Percentiles rank a stretch among this genome's conserved stretches.
Conservation (phyloP, 257 asterid genomes). For the Rubia yunnanensis region DNA sequence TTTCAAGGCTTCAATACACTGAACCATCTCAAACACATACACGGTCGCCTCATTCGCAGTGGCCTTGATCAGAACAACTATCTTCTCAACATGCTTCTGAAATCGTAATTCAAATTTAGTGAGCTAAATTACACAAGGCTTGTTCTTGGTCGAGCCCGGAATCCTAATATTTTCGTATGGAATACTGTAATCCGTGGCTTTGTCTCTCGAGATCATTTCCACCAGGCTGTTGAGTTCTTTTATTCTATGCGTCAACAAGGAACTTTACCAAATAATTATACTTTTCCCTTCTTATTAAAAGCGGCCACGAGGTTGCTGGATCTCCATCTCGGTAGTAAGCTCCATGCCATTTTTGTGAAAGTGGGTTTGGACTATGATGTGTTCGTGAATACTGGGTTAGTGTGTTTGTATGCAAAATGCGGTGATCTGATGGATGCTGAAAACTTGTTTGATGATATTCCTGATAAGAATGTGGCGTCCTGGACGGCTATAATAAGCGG, state of each 20-base stretch:
- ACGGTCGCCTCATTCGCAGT: constrained; percentile 24
- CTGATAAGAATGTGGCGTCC: constrained; percentile 32
- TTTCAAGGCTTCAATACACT: constrained; percentile 24
- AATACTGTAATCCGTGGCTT: constrained; percentile 35
- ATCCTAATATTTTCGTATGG: constrained; percentile 32
- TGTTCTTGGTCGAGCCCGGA: constrained; percentile 18
- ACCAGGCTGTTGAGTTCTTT: constrained; percentile 17
- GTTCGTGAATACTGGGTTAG: constrained; percentile 38
- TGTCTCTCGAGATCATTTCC: constrained; percentile 24
- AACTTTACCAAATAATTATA: constrained; percentile 25
- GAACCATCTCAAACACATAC: constrained; percentile 34
- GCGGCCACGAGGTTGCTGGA: constrained; percentile 21
- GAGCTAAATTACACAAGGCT: constrained; percentile 26
- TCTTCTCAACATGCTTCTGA: constrained; percentile 25
- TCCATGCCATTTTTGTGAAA: constrained; percentile 27
- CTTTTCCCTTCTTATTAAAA: constrained; percentile 32
- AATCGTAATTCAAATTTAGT: constrained; percentile 26
- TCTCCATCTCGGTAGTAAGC: constrained; percentile 19
- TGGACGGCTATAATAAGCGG: constrained; percentile 38
- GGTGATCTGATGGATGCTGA: constrained; percentile 23
- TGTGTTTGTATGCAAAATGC: constrained; percentile 21
- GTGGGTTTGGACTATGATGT: constrained; percentile 28
- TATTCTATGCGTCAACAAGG: constrained; percentile 22
- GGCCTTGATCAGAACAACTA: constrained; percentile 26
- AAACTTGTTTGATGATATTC: constrained; percentile 31